Conservation (phyloP, 495 filamentous ascomycete genomes). For the Trichoderma erinaceum region DNA sequence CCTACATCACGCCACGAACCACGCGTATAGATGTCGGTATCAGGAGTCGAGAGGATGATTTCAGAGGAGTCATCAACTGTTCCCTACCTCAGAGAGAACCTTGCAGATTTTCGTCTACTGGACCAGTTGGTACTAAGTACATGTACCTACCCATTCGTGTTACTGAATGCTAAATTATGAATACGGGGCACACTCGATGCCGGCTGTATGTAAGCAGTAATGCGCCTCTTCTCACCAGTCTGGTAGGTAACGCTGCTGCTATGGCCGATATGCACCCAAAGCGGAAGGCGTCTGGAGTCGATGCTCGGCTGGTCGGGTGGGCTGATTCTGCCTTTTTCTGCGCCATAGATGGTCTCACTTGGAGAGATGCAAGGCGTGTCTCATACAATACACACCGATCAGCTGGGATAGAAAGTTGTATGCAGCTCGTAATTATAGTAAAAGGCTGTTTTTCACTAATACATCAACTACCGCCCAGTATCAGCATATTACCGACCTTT, state of each 20-base stretch:
- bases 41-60: background rate
- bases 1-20: background rate
- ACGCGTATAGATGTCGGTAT: background rate
- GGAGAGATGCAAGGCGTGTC: background rate
- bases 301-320: constrained; percentile 4
- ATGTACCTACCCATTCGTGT: background rate
- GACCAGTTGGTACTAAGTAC: background rate
- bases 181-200: too few species aligned
- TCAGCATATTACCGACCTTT: too few species aligned
- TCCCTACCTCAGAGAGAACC: too few species aligned
- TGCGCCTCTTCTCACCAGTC: background rate
- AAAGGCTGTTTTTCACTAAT: too few species aligned
- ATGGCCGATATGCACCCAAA: background rate
- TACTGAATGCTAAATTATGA: too few species aligned
- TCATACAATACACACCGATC: background rate
- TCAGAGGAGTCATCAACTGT: background rate
- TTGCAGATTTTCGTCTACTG: too few species aligned
- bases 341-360: background rate
- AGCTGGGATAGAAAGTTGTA: background rate
- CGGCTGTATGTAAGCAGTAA: background rate
- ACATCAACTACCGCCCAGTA: too few species aligned
- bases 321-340: constrained; percentile 4
- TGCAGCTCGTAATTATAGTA: too few species aligned
- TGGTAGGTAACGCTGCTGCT: background rate
- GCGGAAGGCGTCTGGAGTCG: constrained; percentile 2